phyloP scores from a whole-genome alignment of 1,139 yeast species.

The Pichia cactophila region DNA sequence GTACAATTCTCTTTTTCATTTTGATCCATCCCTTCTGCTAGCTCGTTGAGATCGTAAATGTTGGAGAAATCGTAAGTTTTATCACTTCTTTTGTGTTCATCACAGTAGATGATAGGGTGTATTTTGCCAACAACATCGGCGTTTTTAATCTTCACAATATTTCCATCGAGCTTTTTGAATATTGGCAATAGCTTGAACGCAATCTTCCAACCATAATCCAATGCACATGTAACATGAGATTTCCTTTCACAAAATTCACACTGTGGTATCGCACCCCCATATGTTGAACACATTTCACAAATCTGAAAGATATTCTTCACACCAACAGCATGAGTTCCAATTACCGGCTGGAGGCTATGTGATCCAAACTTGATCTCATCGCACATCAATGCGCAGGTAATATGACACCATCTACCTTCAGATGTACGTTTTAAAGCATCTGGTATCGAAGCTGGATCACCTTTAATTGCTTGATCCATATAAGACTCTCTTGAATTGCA shows the following conservation, averaged over 20 bases:
- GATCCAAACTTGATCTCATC: constrained; percentile 36
- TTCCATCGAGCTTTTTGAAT: constrained; percentile 17
- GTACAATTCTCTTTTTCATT: constrained; percentile 29
- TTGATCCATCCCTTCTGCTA: constrained; percentile 29
- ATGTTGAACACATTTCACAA: constrained; percentile 37
- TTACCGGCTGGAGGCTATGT: constrained; percentile 38
- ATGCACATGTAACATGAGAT: constrained; percentile 67
- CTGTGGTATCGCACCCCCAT: constrained; percentile 35
- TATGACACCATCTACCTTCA: constrained; percentile 75
- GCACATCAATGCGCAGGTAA: constrained; percentile 61
- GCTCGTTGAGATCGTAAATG: constrained; percentile 28
- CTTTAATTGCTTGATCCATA: constrained; percentile 38
- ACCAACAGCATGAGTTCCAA: constrained; percentile 24
- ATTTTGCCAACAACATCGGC: constrained; percentile 31
- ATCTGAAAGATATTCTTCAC: constrained; percentile 18
- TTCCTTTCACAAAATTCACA: constrained; percentile 37
- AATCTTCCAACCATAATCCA: constrained; percentile 37
- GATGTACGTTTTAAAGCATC: constrained; percentile 69
- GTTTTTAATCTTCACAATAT: constrained; percentile 26
- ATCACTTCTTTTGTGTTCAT: constrained; percentile 29
- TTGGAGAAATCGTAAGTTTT: constrained; percentile 8
- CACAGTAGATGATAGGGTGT: constrained; percentile 38
- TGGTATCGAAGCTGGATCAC: constrained; percentile 38
- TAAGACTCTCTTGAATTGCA: constrained; percentile 53
- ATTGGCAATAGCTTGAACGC: constrained; percentile 37